These are phyloP conservation scores for Fusarium sp. DNA, from an alignment of 2,329 filamentous ascomycete genomes.

Conservation along the genomic window DNA sequence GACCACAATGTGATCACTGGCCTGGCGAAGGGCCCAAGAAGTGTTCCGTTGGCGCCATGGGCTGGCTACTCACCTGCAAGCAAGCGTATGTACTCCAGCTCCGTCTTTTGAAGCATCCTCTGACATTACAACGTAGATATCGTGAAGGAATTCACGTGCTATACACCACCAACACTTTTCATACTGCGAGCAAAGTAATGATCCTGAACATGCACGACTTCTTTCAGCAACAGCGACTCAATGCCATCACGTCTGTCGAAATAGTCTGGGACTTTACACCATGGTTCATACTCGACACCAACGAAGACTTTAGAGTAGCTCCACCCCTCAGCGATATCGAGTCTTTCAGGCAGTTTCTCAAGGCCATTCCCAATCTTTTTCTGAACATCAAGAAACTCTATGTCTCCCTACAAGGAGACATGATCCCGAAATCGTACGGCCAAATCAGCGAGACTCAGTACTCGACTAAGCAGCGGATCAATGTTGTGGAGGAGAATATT, in stretches of 20 bases:
- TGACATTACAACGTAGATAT: too few relatives aligned
- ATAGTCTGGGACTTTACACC: slow-evolving; percentile 40
- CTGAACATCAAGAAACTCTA: slow-evolving; percentile 21
- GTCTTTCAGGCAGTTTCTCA: slow-evolving; percentile 31
- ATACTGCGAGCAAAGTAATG: slow-evolving; percentile 34
- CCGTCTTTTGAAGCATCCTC: too few relatives aligned
- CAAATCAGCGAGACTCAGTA: neutral
- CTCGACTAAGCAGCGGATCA: neutral
- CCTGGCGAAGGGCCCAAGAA: slow-evolving; percentile 28
- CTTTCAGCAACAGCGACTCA: slow-evolving; percentile 37
- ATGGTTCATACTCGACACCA: neutral
- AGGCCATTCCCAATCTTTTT: slow-evolving; percentile 25
- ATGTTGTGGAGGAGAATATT: neutral
- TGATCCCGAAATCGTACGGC: neutral
- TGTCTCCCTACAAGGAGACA: slow-evolving; percentile 27
- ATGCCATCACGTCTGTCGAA: slow-evolving; percentile 38
- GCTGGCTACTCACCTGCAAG: slow-evolving; percentile 46
- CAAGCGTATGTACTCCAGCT: slow-evolving; percentile 36
- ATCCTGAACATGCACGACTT: slow-evolving; percentile 26
- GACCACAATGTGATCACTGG: slow-evolving; percentile 34
- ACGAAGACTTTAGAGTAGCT: neutral
- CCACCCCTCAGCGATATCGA: neutral
- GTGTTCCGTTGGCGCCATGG: slow-evolving; percentile 44
- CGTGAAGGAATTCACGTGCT: slow-evolving; percentile 45
- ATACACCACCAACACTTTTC: slow-evolving; percentile 45